A percentile compares a stretch with the other conserved stretches of the same genome.
These are phyloP conservation scores for Spiraea crenata DNA, from an alignment of 331 rosid genomes.

Conservation along the genomic window DNA sequence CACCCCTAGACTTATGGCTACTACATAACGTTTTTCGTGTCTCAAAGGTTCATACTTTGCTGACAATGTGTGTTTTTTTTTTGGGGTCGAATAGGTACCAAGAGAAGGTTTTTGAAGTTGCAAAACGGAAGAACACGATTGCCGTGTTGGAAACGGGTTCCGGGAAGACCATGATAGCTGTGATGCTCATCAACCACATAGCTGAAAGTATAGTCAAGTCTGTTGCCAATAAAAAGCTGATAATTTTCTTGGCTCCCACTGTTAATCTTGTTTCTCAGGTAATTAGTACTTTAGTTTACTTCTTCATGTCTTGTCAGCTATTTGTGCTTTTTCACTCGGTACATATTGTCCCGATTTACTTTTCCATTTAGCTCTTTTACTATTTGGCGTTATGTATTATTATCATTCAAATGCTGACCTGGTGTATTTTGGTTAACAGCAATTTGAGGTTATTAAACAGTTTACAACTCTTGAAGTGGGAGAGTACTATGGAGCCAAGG, in stretches of 20 bases:
- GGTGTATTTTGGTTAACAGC: slow-evolving; percentile 46
- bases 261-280: slow-evolving; percentile 90
- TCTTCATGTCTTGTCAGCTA: not conserved
- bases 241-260: slow-evolving; percentile 87
- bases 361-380: not conserved
- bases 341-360: slow-evolving; percentile 5
- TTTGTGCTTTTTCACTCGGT: not conserved
- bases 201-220: slow-evolving; percentile 38
- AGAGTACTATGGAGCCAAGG: slow-evolving; percentile 75
- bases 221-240: slow-evolving; percentile 35
- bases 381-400: not conserved
- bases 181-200: slow-evolving; percentile 64
- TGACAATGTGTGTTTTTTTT: not conserved
- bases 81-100: slow-evolving; percentile 53
- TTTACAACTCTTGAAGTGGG: slow-evolving; percentile 63
- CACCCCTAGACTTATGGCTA: no score
- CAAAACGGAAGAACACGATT: slow-evolving; percentile 64
- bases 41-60: not conserved
- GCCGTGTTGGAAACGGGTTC: slow-evolving; percentile 86
- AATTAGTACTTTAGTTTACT: not conserved
- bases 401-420: slow-evolving; percentile 13
- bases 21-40: no score
- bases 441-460: slow-evolving; percentile 49
- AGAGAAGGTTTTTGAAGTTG: slow-evolving; percentile 60
- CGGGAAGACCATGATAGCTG: slow-evolving; percentile 84